Percentiles rank a stretch among this genome's conserved stretches.
Evolutionary conservation across 1,139 yeast species (phyloP).

Genomic region (Yamadazyma membranifaciens): DNA sequence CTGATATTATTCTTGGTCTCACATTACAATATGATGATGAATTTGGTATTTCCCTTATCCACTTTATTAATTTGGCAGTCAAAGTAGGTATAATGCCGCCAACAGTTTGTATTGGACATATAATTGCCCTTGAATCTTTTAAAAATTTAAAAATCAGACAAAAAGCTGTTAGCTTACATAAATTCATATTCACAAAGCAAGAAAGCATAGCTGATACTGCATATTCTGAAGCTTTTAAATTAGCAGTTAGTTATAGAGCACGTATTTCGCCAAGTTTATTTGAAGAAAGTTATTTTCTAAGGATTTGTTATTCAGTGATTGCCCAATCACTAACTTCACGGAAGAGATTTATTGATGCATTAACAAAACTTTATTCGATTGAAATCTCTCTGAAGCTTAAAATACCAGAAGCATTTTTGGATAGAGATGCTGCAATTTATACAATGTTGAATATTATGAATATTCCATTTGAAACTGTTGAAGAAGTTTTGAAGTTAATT

Average conservation of each 20-base stretch:
- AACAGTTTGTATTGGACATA: constrained; percentile 61
- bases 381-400: constrained; percentile 11
- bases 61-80: constrained; percentile 54
- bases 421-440: constrained; percentile 31
- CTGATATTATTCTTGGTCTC: constrained; percentile 44
- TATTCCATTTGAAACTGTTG: constrained; percentile 35
- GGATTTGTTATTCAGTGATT: constrained; percentile 41
- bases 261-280: constrained; percentile 21
- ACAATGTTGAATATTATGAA: constrained; percentile 35
- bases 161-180: constrained; percentile 53
- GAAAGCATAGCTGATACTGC: constrained; percentile 69
- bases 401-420: constrained; percentile 15
- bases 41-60: constrained; percentile 48
- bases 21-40: constrained; percentile 46
- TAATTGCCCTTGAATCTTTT: constrained; percentile 69
- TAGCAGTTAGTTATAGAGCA: constrained; percentile 48
- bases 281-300: constrained; percentile 21
- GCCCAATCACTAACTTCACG: constrained; percentile 41
- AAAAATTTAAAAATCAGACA: constrained; percentile 38
- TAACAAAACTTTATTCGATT: constrained; percentile 24
- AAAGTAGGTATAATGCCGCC: constrained; percentile 76
- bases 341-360: constrained; percentile 40
- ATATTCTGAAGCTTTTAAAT: constrained; percentile 61
- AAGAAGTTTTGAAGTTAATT: constrained; percentile 32
- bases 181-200: constrained; percentile 57